Evolutionary conservation across 2,329 filamentous ascomycete species (phyloP), one percentile per base, ranked within the genome.

Genomic region (Trichophaea hybrida): DNA sequence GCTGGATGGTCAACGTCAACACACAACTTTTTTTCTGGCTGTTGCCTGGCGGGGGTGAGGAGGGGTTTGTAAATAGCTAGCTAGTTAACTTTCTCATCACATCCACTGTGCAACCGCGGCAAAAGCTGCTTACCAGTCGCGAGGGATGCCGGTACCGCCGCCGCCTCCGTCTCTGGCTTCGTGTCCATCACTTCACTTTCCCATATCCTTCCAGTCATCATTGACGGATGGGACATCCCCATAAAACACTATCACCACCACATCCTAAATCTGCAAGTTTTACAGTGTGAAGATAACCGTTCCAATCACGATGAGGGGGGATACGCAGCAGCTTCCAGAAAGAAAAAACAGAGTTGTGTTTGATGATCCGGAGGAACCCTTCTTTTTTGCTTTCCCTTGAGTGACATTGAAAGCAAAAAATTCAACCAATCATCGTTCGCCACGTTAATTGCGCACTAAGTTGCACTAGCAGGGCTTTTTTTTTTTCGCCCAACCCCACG

Each of bases 361-460:
- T 24, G 24, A 24, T 24, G 24, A 24, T 24, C 24, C 24, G 49
- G 55, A 61, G 55, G 58, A 61, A 63, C 55, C 52, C 57, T 40
- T 55, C 51, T 61, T 61, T 56, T 55, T 55, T 31, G 54, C 40
- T 55, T 53, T 56, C 44, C 24, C 48, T 55, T 61, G 40, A 51
- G 17, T 52, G 51, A 54, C 53, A 57, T 57, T 24, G 24, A 24
- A 24, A 24, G 24, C 24, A 17, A 46, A 46, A 13, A 24, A 32
- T 12, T 55, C 43, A 57, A 56, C 64, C 64, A 66, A 66, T 66
- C 63, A 66, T 15, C 51, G 59, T 15, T 52, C 61, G 64, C 61
- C 64, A 66, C 64, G 64, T 64, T 56, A 64, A 63, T 55, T 61
- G 59, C 59, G 55, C 60, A 57, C 60, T 55, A 60, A 55, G 32